Base-by-base conservation (phyloP, 2,329 filamentous ascomycete species). In the Aspergillus pseudoglaucus region DNA sequence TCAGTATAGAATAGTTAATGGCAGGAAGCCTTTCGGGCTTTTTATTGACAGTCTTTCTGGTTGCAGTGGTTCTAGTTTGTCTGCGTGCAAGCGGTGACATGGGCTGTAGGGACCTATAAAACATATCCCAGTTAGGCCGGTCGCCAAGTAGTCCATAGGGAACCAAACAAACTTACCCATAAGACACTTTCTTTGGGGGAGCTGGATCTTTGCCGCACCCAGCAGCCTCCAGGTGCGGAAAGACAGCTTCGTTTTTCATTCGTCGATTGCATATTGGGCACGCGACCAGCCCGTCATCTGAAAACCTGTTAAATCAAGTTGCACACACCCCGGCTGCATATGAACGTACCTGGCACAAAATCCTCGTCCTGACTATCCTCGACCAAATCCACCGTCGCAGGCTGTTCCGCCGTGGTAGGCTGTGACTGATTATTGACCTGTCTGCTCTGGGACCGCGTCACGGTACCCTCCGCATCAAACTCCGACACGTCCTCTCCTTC, bases 1-100 rank as follows among this genome's bases (percentile, higher is more conserved):
- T 95, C n/a, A 95, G 71, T 64, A 95, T 79, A 18, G 84, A 85
- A 67, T 96, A 97, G 60, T 88, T 93, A 15, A 96, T 75, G 8
- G 87, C 82, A 0, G 93, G 86, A 8, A 96, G 73, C 30, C 86
- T 80, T 44, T 89, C 83, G 18, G 74, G 72, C 30, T 68, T 58
- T 74, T 68, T 64, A 54, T 49, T 55, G 22, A 63, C 55, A 7
- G 50, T 33, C 33, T 22, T 22, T 22, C 22, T 22, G 22, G 45
- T 53, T 45, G 47, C 56, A 39, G 47, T 25, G 42, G 44, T 53
- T 45, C 47, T 58, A 38, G 47, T 27, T 47, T 44, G 53, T 40
- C 14, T 49, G 45, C 48, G 57, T 47, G 49, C 38, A 22, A 41
- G 51, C 33, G 47, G 45, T 17, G 53, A 30, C 50, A 48, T 48